Evolutionary conservation across 2,329 filamentous ascomycete species (phyloP), one percentile per base, ranked within the genome.

Genomic region (Colletotrichum filicis): DNA sequence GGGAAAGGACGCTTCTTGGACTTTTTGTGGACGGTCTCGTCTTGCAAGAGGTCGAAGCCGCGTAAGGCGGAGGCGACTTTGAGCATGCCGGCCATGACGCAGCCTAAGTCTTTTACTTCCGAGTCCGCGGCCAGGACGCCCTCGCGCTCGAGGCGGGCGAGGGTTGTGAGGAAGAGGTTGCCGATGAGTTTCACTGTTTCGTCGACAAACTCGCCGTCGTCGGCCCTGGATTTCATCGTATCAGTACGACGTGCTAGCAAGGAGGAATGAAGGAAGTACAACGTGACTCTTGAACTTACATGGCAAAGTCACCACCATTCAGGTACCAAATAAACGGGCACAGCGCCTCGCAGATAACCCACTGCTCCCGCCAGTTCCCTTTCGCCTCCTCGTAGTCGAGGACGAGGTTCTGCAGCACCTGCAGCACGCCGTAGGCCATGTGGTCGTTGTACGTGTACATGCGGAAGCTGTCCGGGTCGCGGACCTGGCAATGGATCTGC

Each of bases 361-460:
- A 85, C 73, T 83, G 79, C 71, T 83, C 81, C 60, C 79, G 80
- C 82, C 80, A 82, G 42, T 81, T 76, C 24, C 76, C 76, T 8
- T 75, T 73, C 4, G 79, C 82, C 65, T 84, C 81, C 3, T 77
- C 75, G 55, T 84, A 85, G 62, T 85, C 81, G 6, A 85, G 76
- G 1, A 87, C 56, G 6, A 81, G 71, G 64, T 87, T 87, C 75
- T 87, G 79, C 5, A 86, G 28, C 0, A 85, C 74, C 77, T 88
- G 85, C 0, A 87, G 55, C 8, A 78, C 64, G 1, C 85, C 85
- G 57, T 85, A 86, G 4, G 71, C 77, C 5, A 64, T 75, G 59
- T 83, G 83, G 72, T 87, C 83, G 64, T 86, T 87, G 76, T 80
- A 86, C 2, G 82, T 82, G 75, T 85, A 78, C 82, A 87, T 83